A percentile compares a stretch with the other conserved stretches of the same genome.
Conservation (phyloP, 1,284 basidiomycete species). For the Ceratobasidium theobromae region DNA sequence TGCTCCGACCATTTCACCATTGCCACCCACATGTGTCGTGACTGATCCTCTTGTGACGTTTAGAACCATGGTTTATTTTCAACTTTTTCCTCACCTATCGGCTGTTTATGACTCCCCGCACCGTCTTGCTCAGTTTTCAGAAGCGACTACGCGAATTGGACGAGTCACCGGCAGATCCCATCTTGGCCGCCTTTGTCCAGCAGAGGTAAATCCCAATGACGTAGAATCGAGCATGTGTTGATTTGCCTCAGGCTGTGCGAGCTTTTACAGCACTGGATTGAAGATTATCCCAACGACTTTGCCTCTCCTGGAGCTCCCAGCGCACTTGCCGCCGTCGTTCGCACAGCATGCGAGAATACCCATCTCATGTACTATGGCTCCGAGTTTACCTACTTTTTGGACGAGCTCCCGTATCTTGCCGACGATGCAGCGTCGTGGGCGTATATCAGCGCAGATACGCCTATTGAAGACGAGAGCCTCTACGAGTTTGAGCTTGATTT, state of each 20-base stretch:
- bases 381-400: slow-evolving; percentile 40
- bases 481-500: slow-evolving; percentile 23
- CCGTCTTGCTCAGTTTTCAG: slow-evolving; percentile 69
- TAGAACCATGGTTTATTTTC: slow-evolving; percentile 71
- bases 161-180: slow-evolving; percentile 19
- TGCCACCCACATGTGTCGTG: too few species aligned
- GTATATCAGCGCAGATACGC: slow-evolving; percentile 53
- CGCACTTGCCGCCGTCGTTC: slow-evolving; percentile 70
- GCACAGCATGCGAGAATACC: slow-evolving; percentile 62
- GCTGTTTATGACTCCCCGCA: slow-evolving; percentile 71
- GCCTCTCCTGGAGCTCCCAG: slow-evolving; percentile 68
- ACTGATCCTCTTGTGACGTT: too few species aligned
- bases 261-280: slow-evolving; percentile 71
- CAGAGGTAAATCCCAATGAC: slow-evolving; percentile 27
- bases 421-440: slow-evolving; percentile 73
- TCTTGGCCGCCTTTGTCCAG: slow-evolving; percentile 34
- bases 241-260: slow-evolving; percentile 49
- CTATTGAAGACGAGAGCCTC: slow-evolving; percentile 50
- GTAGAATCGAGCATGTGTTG: background rate
- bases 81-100: slow-evolving; percentile 80
- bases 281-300: slow-evolving; percentile 71
- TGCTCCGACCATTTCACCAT: background rate
- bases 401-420: slow-evolving; percentile 48
- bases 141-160: slow-evolving; percentile 59
- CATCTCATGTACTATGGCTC: slow-evolving; percentile 79